Conservation (phyloP, 2,329 filamentous ascomycete species). For the Hypoxylon sp. region DNA sequence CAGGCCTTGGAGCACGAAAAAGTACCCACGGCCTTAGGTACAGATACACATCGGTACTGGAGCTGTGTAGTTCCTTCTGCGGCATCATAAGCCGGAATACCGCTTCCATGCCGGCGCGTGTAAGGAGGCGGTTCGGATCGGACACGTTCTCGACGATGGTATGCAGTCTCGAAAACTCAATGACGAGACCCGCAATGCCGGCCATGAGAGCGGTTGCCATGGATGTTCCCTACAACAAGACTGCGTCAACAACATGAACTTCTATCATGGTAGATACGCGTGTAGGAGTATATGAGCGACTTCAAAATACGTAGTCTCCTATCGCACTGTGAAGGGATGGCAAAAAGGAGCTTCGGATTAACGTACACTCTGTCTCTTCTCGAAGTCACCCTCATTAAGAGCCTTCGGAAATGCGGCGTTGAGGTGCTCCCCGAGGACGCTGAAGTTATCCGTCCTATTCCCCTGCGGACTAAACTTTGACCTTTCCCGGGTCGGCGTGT, state of each 20-base stretch:
- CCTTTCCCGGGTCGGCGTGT: not conserved
- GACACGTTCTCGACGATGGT: not conserved
- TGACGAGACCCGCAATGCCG: not conserved
- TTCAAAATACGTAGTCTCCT: not conserved
- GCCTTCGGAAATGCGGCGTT: not conserved
- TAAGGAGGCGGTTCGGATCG: not conserved
- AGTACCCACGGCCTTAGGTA: not conserved
- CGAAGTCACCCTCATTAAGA: not conserved
- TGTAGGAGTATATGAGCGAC: not conserved
- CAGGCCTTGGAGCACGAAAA: not conserved
- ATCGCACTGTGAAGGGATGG: not conserved
- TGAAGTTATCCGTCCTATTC: not conserved
- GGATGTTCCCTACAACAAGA: not conserved
- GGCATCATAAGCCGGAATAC: not conserved
- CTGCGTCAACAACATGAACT: not conserved
- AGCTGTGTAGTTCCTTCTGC: not conserved
- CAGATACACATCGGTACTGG: not conserved
- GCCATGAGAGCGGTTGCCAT: conserved; percentile 1
- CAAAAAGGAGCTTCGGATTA: not conserved
- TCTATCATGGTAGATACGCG: not conserved
- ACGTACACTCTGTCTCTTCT: not conserved
- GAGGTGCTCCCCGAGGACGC: not conserved
- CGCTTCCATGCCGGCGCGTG: not conserved
- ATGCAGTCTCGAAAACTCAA: not conserved
- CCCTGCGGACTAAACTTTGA: not conserved